These are phyloP conservation scores for Zychaea mexicana DNA, from an alignment of 371 early-diverging fungal species.

Conservation along the genomic window DNA sequence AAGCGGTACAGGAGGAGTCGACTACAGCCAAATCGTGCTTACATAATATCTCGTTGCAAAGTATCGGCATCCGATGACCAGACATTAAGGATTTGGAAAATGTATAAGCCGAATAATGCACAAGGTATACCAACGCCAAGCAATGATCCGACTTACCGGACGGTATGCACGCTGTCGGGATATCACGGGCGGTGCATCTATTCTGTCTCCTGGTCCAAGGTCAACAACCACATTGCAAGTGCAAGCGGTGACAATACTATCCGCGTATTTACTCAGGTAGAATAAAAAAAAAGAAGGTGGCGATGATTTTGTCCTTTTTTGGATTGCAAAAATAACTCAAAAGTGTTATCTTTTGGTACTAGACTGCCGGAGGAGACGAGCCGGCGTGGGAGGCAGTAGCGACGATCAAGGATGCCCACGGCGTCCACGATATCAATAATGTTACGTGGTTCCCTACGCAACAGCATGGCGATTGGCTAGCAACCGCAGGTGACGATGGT, in stretches of 20 bases:
- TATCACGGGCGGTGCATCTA: conserved; percentile 85
- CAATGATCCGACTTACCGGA: conserved; percentile 68
- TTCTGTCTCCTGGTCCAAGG: conserved; percentile 90
- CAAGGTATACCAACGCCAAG: conserved; percentile 49
- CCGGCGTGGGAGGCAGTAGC: conserved; percentile 41
- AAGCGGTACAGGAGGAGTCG: no score
- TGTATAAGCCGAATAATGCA: conserved; percentile 49
- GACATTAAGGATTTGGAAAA: conserved; percentile 82
- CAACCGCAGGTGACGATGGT: conserved; percentile 90
- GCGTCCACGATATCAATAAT: conserved; percentile 85
- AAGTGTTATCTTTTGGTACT: no score
- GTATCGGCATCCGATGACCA: conserved; percentile 92
- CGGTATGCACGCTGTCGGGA: conserved; percentile 65
- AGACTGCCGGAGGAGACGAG: conserved; percentile 18
- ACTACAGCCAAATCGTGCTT: no score
- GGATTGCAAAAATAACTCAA: no score
- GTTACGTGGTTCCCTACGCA: conserved; percentile 84
- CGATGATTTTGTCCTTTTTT: neutral
- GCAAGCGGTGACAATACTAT: conserved; percentile 86
- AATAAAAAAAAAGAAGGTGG: neutral
- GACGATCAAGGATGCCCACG: conserved; percentile 68
- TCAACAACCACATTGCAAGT: conserved; percentile 72
- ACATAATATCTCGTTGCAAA: no score
- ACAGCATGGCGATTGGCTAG: conserved; percentile 66
- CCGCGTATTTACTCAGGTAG: conserved; percentile 60